Base-by-base conservation (phyloP, 1,284 basidiomycete species). In the Sporisorium graminicola region DNA sequence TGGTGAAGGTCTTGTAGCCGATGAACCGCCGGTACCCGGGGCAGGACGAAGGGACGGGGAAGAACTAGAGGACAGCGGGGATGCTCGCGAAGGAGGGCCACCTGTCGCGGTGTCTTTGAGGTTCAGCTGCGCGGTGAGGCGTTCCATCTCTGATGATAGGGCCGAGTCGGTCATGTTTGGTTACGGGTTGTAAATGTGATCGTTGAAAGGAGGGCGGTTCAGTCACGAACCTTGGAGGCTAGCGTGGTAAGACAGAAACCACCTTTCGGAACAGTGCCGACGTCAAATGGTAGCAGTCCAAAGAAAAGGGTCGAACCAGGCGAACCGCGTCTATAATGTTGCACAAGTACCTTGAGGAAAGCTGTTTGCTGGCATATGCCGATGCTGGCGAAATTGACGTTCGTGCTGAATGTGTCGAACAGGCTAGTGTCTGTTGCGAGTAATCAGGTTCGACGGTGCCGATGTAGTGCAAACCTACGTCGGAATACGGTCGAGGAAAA, bases 61-160 rank as follows among this genome's bases (percentile, higher is more conserved):
- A 9, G 61, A 47, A 22, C 50, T 5, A 14, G 16, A 51, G 0
- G 61, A 57, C n/a, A 61, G 46, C 22, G 52, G 55, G 3, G 68
- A 65, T 9, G 65, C 22, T 1, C 74, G 57, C 7, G 58, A 43
- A 22, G 64, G 68, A 8, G 74, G 74, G 1, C 74, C 74, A 8
- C 74, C 74, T 0, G 74, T 76, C 3, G 74, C 68, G n/a, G 60
- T 9, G 47, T 76, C 65, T 29, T 72, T 65, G 49, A 76, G 69
- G 47, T 56, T 68, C 65, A 76, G 58, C 51, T 72, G 58, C 47
- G 74, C 68, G 4, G 74, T 69, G 31, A 76, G 65, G 18, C 65
- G 65, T 46, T 70, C 74, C 56, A 72, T 54, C 27, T 76, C 74
- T 53, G 50, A 56, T 44, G 62, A 55, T 9, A 67, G 58, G 49